Evolutionary conservation across 208 protist genomes (phyloP), one percentile per base, ranked within the genome.

Genomic region (Paratrypanosoma confusum): DNA sequence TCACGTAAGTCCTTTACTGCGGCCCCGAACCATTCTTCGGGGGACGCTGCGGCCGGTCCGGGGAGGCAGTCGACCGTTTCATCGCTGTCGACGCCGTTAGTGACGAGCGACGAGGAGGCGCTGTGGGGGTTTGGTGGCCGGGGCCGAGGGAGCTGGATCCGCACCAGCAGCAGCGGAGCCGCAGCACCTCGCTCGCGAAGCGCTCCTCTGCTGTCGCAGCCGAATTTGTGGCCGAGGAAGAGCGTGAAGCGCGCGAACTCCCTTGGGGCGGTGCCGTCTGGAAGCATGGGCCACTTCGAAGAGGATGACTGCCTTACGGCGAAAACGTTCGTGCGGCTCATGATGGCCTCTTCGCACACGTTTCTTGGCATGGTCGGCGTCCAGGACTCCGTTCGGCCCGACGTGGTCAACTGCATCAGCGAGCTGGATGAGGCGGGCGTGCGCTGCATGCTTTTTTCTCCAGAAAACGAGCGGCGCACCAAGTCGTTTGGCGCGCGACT

Each of bases 401-500:
- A 83, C 45, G 72, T 91, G 29, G 73, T 88, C 60, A 65, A 57
- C 31, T 52, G 72, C 23, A 81, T 92, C 63, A 40, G 62, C 16
- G 45, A 73, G 35, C 57, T 96, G 18, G 67, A 94, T 38, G 73
- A 81, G 22, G 85, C 89, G 0, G 93, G 93, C 16, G 86, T 97
- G 50, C 78, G 93, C 7, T 96, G 95, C 63, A 95, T 96, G 62
- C 90, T 81, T 49, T 96, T 96, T 40, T 88, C 65, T 25, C 36
- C 57, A 5, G 70, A 74, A n/a, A 93, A 80, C 39, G 69, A 90
- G 44, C 64, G 79, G 27, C 76, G 75, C 28, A 94, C 88, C 3
- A 93, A 92, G 47, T 84, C 84, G 29, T 95, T 96, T 45, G 90
- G 87, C 14, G 70, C 69, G 25, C 80, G 87, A 14, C 49, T 97